Evolutionary conservation across 352 stramenopile species (phyloP).

Genomic region (Thalassiosira pacifica): DNA sequence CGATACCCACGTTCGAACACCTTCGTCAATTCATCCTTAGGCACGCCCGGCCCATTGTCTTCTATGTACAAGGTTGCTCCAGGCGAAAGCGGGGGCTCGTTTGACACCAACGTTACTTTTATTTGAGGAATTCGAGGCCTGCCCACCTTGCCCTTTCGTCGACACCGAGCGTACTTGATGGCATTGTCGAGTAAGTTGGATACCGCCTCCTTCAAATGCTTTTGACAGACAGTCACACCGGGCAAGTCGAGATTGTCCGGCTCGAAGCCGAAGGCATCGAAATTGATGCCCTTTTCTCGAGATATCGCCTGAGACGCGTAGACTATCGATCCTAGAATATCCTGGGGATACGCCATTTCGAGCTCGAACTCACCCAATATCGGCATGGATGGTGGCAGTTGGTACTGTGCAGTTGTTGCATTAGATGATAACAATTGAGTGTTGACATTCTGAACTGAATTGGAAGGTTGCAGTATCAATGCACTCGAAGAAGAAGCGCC

Average conservation of each 20-base stretch:
- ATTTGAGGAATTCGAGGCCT: slow-evolving; percentile 54
- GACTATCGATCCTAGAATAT: slow-evolving; percentile 78
- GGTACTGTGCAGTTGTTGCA: neutral
- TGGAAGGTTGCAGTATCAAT: slow-evolving; percentile 23
- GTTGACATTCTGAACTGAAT: neutral
- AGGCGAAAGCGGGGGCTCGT: slow-evolving; percentile 49
- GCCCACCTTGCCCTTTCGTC: slow-evolving; percentile 24
- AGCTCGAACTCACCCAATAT: slow-evolving; percentile 69
- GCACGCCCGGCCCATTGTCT: slow-evolving; percentile 85
- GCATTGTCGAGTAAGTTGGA: slow-evolving; percentile 86
- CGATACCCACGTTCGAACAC: slow-evolving; percentile 83
- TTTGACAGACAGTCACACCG: slow-evolving; percentile 69
- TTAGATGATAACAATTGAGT: no score
- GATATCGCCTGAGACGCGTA: slow-evolving; percentile 74
- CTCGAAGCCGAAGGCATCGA: slow-evolving; percentile 72
- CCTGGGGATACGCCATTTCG: slow-evolving; percentile 82
- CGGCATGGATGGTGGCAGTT: slow-evolving; percentile 21
- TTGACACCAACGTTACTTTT: slow-evolving; percentile 53
- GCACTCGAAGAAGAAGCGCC: neutral
- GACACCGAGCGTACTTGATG: slow-evolving; percentile 78
- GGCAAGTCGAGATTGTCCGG: slow-evolving; percentile 70
- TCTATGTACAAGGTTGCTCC: slow-evolving; percentile 81
- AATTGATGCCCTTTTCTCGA: slow-evolving; percentile 74
- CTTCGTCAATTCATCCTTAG: slow-evolving; percentile 39
- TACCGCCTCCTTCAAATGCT: slow-evolving; percentile 78